Conservation (phyloP, 495 filamentous ascomycete species). For the Penicillium daleae region DNA sequence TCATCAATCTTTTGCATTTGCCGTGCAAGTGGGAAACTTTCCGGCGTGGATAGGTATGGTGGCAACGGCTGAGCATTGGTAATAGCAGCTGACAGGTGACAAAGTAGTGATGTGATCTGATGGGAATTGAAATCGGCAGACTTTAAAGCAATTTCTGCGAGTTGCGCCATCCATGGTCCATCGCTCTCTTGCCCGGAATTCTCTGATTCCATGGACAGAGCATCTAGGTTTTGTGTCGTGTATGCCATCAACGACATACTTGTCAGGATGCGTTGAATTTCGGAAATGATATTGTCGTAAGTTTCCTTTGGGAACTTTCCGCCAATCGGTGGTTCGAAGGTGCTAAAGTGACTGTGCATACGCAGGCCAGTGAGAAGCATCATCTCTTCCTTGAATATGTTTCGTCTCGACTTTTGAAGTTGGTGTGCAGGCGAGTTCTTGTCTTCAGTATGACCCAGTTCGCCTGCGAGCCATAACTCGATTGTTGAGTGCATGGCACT, state of each 20-base stretch:
- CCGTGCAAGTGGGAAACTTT: slow-evolving; percentile 58
- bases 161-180: slow-evolving; percentile 30
- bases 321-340: slow-evolving; percentile 41
- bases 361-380: slow-evolving; percentile 37
- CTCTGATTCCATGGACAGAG: slow-evolving; percentile 20
- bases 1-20: slow-evolving; percentile 54
- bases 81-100: slow-evolving; percentile 68
- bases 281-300: slow-evolving; percentile 40
- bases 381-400: slow-evolving; percentile 41
- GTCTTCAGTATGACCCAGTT: slow-evolving; percentile 56
- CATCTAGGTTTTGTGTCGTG: slow-evolving; percentile 35
- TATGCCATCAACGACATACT: slow-evolving; percentile 71
- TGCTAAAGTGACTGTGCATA: slow-evolving; percentile 39
- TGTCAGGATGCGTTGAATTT: slow-evolving; percentile 55
- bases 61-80: slow-evolving; percentile 61
- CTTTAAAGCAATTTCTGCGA: slow-evolving; percentile 37
- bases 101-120: slow-evolving; percentile 62
- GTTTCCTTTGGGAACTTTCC: slow-evolving; percentile 41
- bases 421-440: slow-evolving; percentile 22
- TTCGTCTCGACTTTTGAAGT: slow-evolving; percentile 29
- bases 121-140: slow-evolving; percentile 61
- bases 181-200: slow-evolving; percentile 5
- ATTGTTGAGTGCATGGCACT: slow-evolving; percentile 68
- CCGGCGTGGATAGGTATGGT: slow-evolving; percentile 59
- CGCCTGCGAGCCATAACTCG: slow-evolving; percentile 57